Base-by-base conservation (phyloP, 345 rosid species). In the Turnera subulata region DNA sequence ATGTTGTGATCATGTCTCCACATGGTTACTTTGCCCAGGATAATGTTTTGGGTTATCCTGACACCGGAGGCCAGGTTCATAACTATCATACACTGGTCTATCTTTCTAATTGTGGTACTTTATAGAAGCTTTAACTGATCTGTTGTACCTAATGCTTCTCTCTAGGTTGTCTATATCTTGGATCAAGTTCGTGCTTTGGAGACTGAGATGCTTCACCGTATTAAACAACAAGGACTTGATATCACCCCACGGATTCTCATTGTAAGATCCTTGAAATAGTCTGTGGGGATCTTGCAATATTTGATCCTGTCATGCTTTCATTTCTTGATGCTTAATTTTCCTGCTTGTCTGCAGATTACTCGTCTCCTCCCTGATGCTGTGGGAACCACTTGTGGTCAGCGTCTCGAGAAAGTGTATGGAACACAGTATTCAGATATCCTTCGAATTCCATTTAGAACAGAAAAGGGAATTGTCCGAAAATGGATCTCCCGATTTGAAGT, bases 401-500 rank as follows among this genome's bases (percentile, higher is more conserved):
- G 91, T 60, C 80, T 88, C 6, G 94, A 89, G 80, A 85, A 80
- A 76, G 94, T 85, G 1, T 73, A 74, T 35, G 94, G 83, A 48
- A 74, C 94, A 0, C 73, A 89, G 69, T 53, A 89, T 59, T 80
- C 86, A 11, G 86, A 85, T 53, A 89, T 89, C 50, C 88, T 89
- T 9, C 84, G 96, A 15, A 82, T 89, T 37, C 96, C 96, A 47
- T 89, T 89, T 67, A 77, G 84, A 64, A 64, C 79, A 7, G 88
- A 89, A 69, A 76, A 89, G 71, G 96, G 96, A 26, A 69, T 80
- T 1, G 84, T 89, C 26, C 84, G 96, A 29, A 56, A 62, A 55
- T 89, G 96, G 96, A 89, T 89, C 80, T 89, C 96, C 2, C 59
- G 96, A 66, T 89, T 89, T 23, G 91, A 89, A 78, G 96, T 89